Base-by-base conservation (phyloP, 768 basidiomycete genomes). In the Tylopilus sp. region DNA sequence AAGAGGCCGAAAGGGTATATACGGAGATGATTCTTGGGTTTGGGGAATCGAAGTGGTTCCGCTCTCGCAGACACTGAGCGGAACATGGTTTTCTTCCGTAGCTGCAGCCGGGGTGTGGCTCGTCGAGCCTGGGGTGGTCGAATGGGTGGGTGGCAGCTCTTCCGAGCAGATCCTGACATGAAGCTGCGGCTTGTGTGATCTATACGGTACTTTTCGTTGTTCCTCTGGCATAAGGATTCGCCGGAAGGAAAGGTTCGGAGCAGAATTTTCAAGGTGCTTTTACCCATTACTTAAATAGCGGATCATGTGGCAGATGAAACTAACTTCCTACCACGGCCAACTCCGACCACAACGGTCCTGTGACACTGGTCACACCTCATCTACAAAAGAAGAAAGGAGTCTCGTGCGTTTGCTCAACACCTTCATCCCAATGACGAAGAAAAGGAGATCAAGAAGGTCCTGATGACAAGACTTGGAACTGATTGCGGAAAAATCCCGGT, bases 161-260 rank as follows among this genome's bases (percentile, higher is more conserved):
- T 51, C 44, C 17, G 54, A 18, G 12, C 3, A 12, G 50, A 51
- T 40, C n/a, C 47, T 53, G 44, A 57, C 43, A 11, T 43, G 59
- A 36, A 63, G 47, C 18, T 38, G 50, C 1, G 55, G 57, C 11
- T 30, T 44, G 3, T 2, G 25, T 12, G 40, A 33, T 17, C 3
- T 40, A 8, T 25, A 15, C 1, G 11, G 25, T n/a, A 30, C 48
- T 17, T 45, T 25, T 21, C 43, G 38, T 5, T 47, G 51, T 8
- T 46, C 50, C 31, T 55, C 50, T 22, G 46, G 20, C 58, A 63
- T 60, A 22, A 23, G 21, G 45, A 23, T 13, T 23, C 6, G 28
- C 28, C 28, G 7, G 4, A 10, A 6, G 21, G 22, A 17, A 23
- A 28, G 10, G n/a, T 22, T 7, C 5, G 31, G 15, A 13, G 17